A percentile compares a stretch with the other conserved stretches of the same genome.
These are phyloP conservation scores for Groenewaldozyma salmanticensis DNA, from an alignment of 805 yeast genomes.

Conservation along the genomic window DNA sequence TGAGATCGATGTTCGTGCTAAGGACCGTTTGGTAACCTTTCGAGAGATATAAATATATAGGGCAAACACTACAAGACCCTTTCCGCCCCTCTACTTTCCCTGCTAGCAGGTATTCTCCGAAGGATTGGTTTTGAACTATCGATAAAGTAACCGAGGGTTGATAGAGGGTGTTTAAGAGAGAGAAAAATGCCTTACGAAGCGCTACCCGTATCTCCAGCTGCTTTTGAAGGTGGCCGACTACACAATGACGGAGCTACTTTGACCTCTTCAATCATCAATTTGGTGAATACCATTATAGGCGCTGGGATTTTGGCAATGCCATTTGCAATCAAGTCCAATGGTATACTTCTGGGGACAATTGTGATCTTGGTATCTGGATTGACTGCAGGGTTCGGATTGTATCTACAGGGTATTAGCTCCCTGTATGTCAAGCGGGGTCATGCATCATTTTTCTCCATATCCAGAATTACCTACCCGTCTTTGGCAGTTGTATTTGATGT, in stretches of 20 bases:
- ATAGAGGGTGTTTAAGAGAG: no score
- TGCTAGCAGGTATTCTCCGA: no score
- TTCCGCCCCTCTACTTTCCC: no score
- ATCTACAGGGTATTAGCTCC: conserved; percentile 50
- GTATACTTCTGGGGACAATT: conserved; percentile 44
- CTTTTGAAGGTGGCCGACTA: no score
- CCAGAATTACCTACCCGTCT: conserved; percentile 60
- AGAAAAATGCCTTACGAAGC: no score
- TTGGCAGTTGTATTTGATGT: conserved; percentile 57
- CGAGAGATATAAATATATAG: no score
- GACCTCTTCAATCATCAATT: conserved; percentile 48
- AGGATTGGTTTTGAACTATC: no score
- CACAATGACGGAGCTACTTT: conserved; percentile 31
- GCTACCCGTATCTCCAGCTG: no score
- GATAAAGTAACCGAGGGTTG: no score
- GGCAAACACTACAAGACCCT: no score
- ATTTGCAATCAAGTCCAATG: conserved; percentile 55
- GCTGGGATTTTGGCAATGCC: conserved; percentile 77
- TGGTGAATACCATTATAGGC: conserved; percentile 65
- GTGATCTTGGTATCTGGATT: conserved; percentile 51
- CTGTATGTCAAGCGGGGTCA: conserved; percentile 45
- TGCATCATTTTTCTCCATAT: conserved; percentile 61
- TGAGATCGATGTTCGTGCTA: no score
- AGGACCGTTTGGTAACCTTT: no score
- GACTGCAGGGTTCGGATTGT: conserved; percentile 59